Base-by-base conservation (phyloP, 2,329 filamentous ascomycete genomes). In the Pseudogymnoascus sp. region DNA sequence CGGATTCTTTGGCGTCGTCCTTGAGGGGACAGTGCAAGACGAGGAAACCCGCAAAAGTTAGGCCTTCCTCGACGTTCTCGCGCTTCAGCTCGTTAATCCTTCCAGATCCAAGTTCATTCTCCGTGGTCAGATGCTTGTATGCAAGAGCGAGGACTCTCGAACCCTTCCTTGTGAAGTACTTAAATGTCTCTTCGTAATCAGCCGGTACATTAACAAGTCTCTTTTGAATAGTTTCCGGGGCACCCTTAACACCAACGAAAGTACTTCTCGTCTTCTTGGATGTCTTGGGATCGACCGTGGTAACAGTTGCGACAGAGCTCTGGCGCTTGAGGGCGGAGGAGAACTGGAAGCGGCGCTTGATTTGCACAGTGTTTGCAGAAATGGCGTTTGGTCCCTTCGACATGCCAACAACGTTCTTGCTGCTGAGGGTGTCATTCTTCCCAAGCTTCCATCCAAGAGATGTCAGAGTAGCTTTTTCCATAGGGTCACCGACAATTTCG, bases 291-390 rank as follows among this genome's bases (percentile, higher is more conserved):
- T 96, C 87, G 37, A 83, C 85, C 53, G 85, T 85, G 61, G 89
- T 81, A 59, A 97, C 86, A 8, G 89, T 92, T 24, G 96, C 92
- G 65, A 99, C 86, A 4, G 95, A 96, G 76, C 93, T 97, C 77
- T 97, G 93, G 63, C 95, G 89, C 78, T 99, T 99, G 64, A 99
- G 82, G 2, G 92, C 88, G 40, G 95, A 99, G 6, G 95, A 99
- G 76, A 99, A 99, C 72, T 97, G 95, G 83, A 99, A 99, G 66
- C 95, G 89, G 67, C 95, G 89, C 79, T 95, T 96, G 75, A 99
- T 89, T 70, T 97, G 93, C 62, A 97, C 95, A 61, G 86, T 86
- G 64, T 96, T 91, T 19, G 83, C 81, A 42, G 82, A 77, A 31
- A 79, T 80, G 37, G 74, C 73, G 21, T 78, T 73, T 13, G 77